Conservation (phyloP, 495 filamentous ascomycete species). For the Penicillium argentinense region DNA sequence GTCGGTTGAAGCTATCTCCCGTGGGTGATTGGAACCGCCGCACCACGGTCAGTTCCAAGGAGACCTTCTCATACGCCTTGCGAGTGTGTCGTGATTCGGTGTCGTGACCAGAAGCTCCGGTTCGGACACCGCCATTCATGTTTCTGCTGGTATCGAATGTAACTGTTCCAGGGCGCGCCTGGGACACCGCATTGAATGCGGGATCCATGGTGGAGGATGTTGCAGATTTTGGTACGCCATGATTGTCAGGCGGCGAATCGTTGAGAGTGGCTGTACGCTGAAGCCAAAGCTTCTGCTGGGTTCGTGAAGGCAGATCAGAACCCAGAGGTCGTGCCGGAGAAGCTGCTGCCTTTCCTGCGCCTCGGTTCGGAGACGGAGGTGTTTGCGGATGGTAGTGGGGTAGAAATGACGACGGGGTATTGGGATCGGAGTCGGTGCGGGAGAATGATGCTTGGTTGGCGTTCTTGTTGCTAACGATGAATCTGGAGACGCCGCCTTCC, state of each 20-base stretch:
- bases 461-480: conserved; percentile 40
- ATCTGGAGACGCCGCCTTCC: conserved; percentile 48
- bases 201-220: conserved; percentile 38
- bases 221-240: conserved; percentile 31
- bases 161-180: conserved; percentile 25
- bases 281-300: conserved; percentile 51
- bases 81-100: conserved; percentile 43
- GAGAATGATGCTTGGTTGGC: conserved; percentile 32
- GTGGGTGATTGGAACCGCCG: conserved; percentile 46
- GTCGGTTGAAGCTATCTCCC: conserved; percentile 41
- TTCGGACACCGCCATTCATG: conserved; percentile 34
- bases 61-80: conserved; percentile 46
- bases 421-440: conserved; percentile 48
- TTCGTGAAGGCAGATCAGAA: conserved; percentile 42
- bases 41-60: conserved; percentile 44
- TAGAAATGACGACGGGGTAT: conserved; percentile 49
- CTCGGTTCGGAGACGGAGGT: conserved; percentile 39
- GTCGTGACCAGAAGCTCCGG: conserved; percentile 32
- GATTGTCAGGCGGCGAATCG: conserved; percentile 46
- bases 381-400: conserved; percentile 50
- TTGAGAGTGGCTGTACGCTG: conserved; percentile 49
- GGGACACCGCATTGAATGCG: conserved; percentile 18
- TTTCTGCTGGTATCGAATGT: conserved; percentile 35
- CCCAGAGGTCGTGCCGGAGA: conserved; percentile 40
- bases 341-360: conserved; percentile 14